Evolutionary conservation across 768 basidiomycete species (phyloP).

Genomic region (Pluteus cervinus): DNA sequence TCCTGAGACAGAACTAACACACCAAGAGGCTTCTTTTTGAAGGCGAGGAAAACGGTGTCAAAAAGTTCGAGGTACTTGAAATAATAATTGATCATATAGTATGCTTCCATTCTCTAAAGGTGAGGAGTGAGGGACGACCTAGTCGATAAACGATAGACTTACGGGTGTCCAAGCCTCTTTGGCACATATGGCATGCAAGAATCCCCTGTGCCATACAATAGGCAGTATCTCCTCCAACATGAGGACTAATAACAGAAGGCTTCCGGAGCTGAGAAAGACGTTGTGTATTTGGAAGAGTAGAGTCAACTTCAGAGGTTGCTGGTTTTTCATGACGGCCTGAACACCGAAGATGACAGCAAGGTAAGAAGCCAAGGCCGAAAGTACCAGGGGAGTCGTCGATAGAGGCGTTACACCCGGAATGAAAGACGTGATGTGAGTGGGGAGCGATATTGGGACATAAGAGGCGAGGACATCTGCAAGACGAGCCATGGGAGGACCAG

Average conservation of each 20-base stretch:
- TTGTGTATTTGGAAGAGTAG: conserved; percentile 89
- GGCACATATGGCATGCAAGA: conserved; percentile 76
- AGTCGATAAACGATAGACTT: conserved; percentile 24
- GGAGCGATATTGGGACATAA: conserved; percentile 51
- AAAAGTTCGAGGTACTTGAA: conserved; percentile 97
- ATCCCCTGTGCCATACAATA: conserved; percentile 61
- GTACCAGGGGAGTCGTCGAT: conserved; percentile 74
- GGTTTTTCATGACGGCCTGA: conserved; percentile 77
- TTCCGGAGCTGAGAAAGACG: conserved; percentile 78
- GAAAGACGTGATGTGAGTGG: conserved; percentile 55
- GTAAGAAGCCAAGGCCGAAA: conserved; percentile 68
- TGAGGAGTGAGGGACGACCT: conserved; percentile 3
- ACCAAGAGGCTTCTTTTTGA: conserved; percentile 99
- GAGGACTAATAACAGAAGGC: conserved; percentile 75
- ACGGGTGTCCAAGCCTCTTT: conserved; percentile 83
- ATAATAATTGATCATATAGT: conserved; percentile 99
- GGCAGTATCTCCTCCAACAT: conserved; percentile 92
- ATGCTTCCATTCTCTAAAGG: conserved; percentile 80
- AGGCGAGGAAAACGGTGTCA: conserved; percentile 93
- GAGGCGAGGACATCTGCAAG: conserved; percentile 70
- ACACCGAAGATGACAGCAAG: conserved; percentile 85
- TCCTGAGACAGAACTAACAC: conserved; percentile 18
- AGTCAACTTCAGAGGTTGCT: conserved; percentile 69
- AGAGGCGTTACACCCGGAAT: conserved; percentile 73
- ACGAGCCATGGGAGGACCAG: conserved; percentile 48